Evolutionary conservation across 176 grass and related monocot genomes (phyloP), one percentile per base, ranked within the genome.

Genomic region (Oryza rufipogon): DNA sequence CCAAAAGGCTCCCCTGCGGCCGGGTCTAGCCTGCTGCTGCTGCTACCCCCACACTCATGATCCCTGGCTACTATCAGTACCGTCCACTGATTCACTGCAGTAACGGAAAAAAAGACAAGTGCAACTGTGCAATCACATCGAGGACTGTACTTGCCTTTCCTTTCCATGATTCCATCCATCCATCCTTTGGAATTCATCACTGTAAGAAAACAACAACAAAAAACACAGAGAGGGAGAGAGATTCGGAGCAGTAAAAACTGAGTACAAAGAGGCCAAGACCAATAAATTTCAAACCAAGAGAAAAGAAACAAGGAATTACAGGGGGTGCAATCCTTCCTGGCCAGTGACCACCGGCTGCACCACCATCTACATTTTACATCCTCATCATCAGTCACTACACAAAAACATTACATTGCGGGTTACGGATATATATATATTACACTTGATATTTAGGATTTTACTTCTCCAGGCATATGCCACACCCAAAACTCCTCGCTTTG

Each of bases 401-500:
- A 20, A 11, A 16, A 6, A 20, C 6, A 60, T 13, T 9, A 63
- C 17, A 3, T 6, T 58, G 4, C 2, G 0, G 6, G 56, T 22
- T 61, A 13, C 0, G 7, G 38, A 17, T 51, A 20, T 58, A n/a
- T 33, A 26, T 4, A 36, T 11, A 52, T 11, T 58, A 64, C 19
- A 14, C 74, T 85, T 10, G 8, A 44, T 44, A 44, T 4, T 17
- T 58, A 90, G 3, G 19, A 17, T 73, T 64, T 92, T 3, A 19
- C 68, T 20, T 74, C 36, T n/a, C 17, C 33, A 0, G 81, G 68
- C 74, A 68, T 61, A 38, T 52, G 11, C 82, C 90, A 91, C 83
- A 75, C 86, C 86, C 90, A 91, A 74, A 83, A 82, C 74, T 91
- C 90, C 71, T 72, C 71, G 1, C 52, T 91, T 9, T 81, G 76